A percentile compares a stretch with the other conserved stretches of the same genome.
Evolutionary conservation across 225 moss, liverwort and hornwort genomes (phyloP).

Genomic region (Anthoceros angustus): DNA sequence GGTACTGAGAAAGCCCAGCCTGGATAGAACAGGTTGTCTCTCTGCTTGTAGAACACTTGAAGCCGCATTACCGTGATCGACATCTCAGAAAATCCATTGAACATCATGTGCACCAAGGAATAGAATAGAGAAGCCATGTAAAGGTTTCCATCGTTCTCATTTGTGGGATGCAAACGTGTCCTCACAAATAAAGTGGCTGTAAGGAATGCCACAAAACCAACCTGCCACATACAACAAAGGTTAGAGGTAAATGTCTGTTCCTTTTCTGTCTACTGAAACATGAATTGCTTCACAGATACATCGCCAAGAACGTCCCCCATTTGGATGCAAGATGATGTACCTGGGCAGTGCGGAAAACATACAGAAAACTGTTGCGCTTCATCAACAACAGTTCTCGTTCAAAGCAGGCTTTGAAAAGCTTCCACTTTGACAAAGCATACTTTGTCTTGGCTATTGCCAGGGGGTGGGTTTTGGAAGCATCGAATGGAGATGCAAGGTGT

Average conservation of each 20-base stretch:
- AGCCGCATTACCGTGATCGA: slow-evolving; percentile 25
- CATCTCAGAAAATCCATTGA: slow-evolving; percentile 34
- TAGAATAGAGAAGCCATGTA: slow-evolving; percentile 33
- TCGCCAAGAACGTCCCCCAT: background rate
- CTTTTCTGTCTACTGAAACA: background rate
- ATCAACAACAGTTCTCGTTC: slow-evolving; percentile 31
- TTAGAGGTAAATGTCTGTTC: background rate
- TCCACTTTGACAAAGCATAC: slow-evolving; percentile 25
- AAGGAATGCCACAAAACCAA: slow-evolving; percentile 19
- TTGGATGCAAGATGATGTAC: background rate
- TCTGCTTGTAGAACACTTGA: slow-evolving; percentile 33
- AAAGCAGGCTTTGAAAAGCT: slow-evolving; percentile 30
- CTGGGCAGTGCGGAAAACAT: slow-evolving; percentile 32
- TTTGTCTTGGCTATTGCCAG: slow-evolving; percentile 18
- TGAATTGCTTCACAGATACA: background rate
- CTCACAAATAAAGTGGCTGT: slow-evolving; percentile 26
- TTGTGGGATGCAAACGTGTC: slow-evolving; percentile 21
- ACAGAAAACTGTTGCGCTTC: slow-evolving; percentile 30
- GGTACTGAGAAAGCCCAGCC: slow-evolving; percentile 36
- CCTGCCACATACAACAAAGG: slow-evolving; percentile 1
- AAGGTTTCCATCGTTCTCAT: slow-evolving; percentile 30
- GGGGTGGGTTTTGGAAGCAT: slow-evolving; percentile 16
- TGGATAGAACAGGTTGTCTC: slow-evolving; percentile 34
- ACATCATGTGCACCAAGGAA: slow-evolving; percentile 39
- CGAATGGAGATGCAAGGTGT: slow-evolving; percentile 19